phyloP scores from a whole-genome alignment of 2,329 filamentous ascomycete species.

The Aureobasidium namibiae region DNA sequence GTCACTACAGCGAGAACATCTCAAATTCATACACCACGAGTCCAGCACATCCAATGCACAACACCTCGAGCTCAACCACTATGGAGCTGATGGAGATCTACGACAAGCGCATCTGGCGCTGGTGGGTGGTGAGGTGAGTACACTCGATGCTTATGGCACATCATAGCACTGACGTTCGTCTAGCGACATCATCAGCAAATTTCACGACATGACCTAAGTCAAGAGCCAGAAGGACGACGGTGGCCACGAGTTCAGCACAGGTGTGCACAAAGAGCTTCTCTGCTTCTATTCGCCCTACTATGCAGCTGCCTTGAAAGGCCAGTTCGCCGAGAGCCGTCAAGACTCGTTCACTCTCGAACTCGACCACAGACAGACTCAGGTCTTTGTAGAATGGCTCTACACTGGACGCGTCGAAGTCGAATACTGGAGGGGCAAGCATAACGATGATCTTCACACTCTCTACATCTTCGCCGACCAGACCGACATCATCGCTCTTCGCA shows the following conservation, averaged over 20 bases:
- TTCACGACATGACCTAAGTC: not conserved
- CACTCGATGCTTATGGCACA: not conserved
- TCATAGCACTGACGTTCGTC: not conserved
- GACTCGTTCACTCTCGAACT: not conserved
- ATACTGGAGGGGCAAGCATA: too few relatives aligned
- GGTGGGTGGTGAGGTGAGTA: not conserved
- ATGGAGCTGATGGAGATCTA: not conserved
- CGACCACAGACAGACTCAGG: not conserved
- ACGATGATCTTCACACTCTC: not conserved
- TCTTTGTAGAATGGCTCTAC: not conserved
- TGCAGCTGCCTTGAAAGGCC: not conserved
- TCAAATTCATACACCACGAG: not conserved
- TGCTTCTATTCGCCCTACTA: constrained; percentile 4
- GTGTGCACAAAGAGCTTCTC: not conserved
- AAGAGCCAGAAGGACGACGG: not conserved
- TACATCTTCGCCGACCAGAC: not conserved
- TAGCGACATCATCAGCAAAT: not conserved
- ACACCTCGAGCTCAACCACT: not conserved
- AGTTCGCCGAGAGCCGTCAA: not conserved
- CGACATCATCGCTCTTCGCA: not conserved
- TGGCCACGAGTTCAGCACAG: not conserved
- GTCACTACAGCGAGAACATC: not conserved
- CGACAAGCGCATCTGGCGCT: not conserved
- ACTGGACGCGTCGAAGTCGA: not conserved
- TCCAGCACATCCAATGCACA: not conserved